Evolutionary conservation across 192 early-diverging fungal genomes (phyloP), one percentile per base, ranked within the genome.

Genomic region (Kappamyces sp.): DNA sequence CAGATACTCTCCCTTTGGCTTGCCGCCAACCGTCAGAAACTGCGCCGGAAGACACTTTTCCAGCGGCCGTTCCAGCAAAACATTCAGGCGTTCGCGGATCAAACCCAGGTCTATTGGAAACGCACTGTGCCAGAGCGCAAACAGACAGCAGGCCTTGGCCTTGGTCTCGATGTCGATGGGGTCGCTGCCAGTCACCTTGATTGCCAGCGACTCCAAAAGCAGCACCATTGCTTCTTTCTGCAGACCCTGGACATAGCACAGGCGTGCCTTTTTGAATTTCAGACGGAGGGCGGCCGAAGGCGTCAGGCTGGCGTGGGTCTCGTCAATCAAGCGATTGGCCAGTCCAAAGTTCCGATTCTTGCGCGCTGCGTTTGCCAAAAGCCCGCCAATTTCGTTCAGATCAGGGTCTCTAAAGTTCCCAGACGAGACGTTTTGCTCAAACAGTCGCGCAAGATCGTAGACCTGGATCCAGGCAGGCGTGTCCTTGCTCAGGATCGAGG

Each of bases 1-100:
- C 14, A 71, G 45, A 22, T 12, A 38, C 29, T 54, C 57, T 68
- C n/a, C 46, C 49, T 49, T 37, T 32, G n/a, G n/a, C n/a, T n/a
- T n/a, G n/a, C n/a, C n/a, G n/a, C n/a, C n/a, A n/a, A n/a, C n/a
- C n/a, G n/a, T n/a, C n/a, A n/a, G n/a, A n/a, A n/a, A n/a, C n/a
- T n/a, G n/a, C n/a, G n/a, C n/a, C n/a, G n/a, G n/a, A n/a, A n/a
- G n/a, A n/a, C n/a, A n/a, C n/a, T n/a, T n/a, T n/a, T n/a, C n/a
- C n/a, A n/a, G n/a, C n/a, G n/a, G n/a, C n/a, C n/a, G n/a, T n/a
- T n/a, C n/a, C n/a, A n/a, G n/a, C 43, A 45, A 12, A 45, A 11
- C 43, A 45, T 45, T 45, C n/a, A 45, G n/a, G 11, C 43, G 43
- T 12, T 11, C 11, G 43, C n/a, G n/a, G 43, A n/a, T 45, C 43